These are phyloP conservation scores for Mediolabrus comicus DNA, from an alignment of 108 stramenopile genomes.

Conservation along the genomic window DNA sequence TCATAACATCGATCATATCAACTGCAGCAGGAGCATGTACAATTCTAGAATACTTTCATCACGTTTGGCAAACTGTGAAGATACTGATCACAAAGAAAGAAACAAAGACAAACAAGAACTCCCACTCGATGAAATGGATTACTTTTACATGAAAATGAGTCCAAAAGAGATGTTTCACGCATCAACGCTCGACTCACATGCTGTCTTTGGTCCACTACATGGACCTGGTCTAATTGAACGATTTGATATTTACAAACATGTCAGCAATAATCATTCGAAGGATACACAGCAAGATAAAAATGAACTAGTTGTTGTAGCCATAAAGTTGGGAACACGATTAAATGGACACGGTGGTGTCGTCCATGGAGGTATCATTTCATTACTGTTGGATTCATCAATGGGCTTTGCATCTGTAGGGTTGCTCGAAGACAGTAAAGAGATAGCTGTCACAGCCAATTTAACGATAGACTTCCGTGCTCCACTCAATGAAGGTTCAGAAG, in stretches of 20 bases:
- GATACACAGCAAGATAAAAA: background rate
- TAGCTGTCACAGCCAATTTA: slow-evolving; percentile 44
- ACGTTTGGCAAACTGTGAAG: background rate
- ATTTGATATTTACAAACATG: slow-evolving; percentile 29
- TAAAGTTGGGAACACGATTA: slow-evolving; percentile 18
- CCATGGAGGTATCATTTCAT: slow-evolving; percentile 45
- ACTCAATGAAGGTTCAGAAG: slow-evolving; percentile 21
- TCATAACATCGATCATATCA: too few relatives aligned
- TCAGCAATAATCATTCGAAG: background rate
- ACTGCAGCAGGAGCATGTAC: too few relatives aligned
- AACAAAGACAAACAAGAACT: background rate
- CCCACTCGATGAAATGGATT: background rate
- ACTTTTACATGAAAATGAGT: slow-evolving; percentile 18
- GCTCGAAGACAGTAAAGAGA: background rate
- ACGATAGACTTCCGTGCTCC: slow-evolving; percentile 36
- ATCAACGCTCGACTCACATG: slow-evolving; percentile 26
- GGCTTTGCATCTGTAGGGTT: slow-evolving; percentile 35
- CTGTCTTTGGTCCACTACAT: slow-evolving; percentile 25
- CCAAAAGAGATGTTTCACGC: slow-evolving; percentile 6
- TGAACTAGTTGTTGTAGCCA: slow-evolving; percentile 26
- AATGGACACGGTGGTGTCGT: slow-evolving; percentile 40
- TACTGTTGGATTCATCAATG: slow-evolving; percentile 39
- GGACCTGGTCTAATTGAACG: slow-evolving; percentile 37
- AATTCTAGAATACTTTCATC: background rate
- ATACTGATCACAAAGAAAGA: background rate